Base-by-base conservation (phyloP, 768 basidiomycete genomes). In the Boletus eberwhitei region DNA sequence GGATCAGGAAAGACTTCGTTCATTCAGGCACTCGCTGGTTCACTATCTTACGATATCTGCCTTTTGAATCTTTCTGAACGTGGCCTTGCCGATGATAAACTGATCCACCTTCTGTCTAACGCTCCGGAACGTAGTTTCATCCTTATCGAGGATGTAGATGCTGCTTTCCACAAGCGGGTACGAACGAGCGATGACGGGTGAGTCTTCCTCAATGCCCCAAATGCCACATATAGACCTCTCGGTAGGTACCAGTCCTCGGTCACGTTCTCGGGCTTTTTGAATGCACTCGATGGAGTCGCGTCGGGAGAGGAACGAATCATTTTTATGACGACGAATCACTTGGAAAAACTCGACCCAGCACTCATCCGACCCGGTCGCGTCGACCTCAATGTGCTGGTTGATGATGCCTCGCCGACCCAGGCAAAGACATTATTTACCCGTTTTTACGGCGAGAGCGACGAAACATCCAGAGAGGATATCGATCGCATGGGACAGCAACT, bases 271-370 rank as follows among this genome's bases (percentile, higher is more conserved):
- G 97, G 97, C 26, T 91, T 98, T 67, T 75, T 99, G 40, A 99
- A 99, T 63, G 94, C 95, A 14, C 78, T 99, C 3, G 97, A 99
- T 66, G 97, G 97, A 17, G 96, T 99, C 29, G 96, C 93, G 5
- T 97, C 96, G 12, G 93, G 94, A 39, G 95, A 98, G 74, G 94
- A 97, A 64, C 86, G 97, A n/a, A 87, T 99, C 67, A 84, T 99
- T 35, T 99, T 99, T 74, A 90, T 99, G 87, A 99, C 97, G 0
- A 98, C 97, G n/a, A 99, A 99, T 71, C 97, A 98, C 63, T 69
- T 90, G 50, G 85, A 90, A 55, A 80, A 79, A 58, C 82, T 99
- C 35, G 97, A 99, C 72, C 88, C 93, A 7, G 97, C 96, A 0
- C 82, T 99, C 43, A 92, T 98, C 65, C 86, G 97, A 48, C 96